These are phyloP conservation scores for Cladobotryum mycophilum DNA, from an alignment of 2,329 filamentous ascomycete genomes.

Conservation along the genomic window DNA sequence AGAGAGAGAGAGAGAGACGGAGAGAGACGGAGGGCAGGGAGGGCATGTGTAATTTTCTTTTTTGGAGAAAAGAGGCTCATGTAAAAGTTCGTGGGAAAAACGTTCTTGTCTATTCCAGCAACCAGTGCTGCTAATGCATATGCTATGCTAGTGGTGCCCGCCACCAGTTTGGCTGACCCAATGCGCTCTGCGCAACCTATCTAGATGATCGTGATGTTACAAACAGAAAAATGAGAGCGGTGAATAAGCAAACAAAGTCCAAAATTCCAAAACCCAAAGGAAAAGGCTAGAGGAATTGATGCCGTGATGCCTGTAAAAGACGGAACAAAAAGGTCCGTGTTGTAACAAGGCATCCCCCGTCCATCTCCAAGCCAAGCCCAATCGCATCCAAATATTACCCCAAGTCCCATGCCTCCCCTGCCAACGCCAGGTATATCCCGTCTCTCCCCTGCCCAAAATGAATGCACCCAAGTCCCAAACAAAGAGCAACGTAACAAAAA, in stretches of 20 bases:
- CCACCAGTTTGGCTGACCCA: slow-evolving; percentile 7
- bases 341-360: slow-evolving; percentile 1
- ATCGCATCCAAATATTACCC: slow-evolving; percentile 12
- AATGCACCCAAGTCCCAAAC: slow-evolving; percentile 2
- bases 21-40: no score
- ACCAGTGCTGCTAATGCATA: slow-evolving; percentile 5
- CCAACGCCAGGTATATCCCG: slow-evolving; percentile 13
- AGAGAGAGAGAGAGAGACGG: no score
- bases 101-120: slow-evolving; percentile 6
- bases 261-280: background rate
- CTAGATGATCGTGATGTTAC: slow-evolving; percentile 6
- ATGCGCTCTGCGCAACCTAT: slow-evolving; percentile 12
- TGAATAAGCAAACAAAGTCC: background rate
- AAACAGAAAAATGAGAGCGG: background rate
- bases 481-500: background rate
- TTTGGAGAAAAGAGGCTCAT: no score
- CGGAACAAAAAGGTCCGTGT: background rate
- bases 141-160: slow-evolving; percentile 9
- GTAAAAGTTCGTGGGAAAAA: background rate
- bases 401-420: slow-evolving; percentile 2
- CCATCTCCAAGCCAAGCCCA: slow-evolving; percentile 1
- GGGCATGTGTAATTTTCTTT: no score
- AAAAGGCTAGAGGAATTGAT: background rate
- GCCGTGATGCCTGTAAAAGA: background rate
- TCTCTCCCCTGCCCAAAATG: slow-evolving; percentile 4